Conservation (phyloP, 768 basidiomycete species). For the Leucogyrophana mollusca region DNA sequence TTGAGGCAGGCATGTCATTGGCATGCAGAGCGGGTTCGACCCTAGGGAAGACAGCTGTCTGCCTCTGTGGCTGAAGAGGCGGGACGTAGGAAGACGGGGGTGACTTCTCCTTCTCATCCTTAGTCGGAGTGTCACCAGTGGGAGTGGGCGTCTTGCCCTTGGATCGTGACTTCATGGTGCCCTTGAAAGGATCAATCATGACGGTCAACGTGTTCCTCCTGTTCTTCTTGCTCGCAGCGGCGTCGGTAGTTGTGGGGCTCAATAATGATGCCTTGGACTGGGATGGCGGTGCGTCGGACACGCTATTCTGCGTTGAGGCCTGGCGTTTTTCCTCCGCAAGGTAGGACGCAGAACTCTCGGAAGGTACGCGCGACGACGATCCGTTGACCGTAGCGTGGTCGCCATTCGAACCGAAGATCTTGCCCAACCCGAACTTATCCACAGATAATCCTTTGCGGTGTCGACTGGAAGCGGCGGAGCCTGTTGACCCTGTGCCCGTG, state of each 20-base stretch:
- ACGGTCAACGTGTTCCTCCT: constrained; percentile 84
- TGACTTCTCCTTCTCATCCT: constrained; percentile 37
- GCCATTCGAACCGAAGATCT: constrained; percentile 57
- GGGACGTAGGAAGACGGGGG: constrained; percentile 29
- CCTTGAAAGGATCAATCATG: constrained; percentile 77
- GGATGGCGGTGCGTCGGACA: constrained; percentile 27
- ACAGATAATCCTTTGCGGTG: constrained; percentile 71
- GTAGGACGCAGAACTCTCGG: constrained; percentile 33
- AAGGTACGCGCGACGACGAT: constrained; percentile 40
- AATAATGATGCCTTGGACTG: constrained; percentile 30
- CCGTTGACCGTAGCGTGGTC: constrained; percentile 33
- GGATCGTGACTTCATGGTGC: constrained; percentile 35
- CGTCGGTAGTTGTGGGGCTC: constrained; percentile 30
- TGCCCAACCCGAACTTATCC: constrained; percentile 77
- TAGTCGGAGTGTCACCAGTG: constrained; percentile 36
- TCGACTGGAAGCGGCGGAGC: constrained; percentile 43
- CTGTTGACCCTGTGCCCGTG: constrained; percentile 30
- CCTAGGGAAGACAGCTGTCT: constrained; percentile 25
- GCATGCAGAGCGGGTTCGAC: constrained; percentile 21
- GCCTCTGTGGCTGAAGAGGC: constrained; percentile 24
- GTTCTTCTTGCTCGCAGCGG: constrained; percentile 49
- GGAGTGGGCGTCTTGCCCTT: constrained; percentile 35
- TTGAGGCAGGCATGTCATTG: constrained; percentile 61
- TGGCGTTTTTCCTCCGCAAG: constrained; percentile 17
- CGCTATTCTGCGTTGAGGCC: constrained; percentile 3